Evolutionary conservation across 345 rosid genomes (phyloP), one percentile per base, ranked within the genome.

Genomic region (Corchorus olitorius): DNA sequence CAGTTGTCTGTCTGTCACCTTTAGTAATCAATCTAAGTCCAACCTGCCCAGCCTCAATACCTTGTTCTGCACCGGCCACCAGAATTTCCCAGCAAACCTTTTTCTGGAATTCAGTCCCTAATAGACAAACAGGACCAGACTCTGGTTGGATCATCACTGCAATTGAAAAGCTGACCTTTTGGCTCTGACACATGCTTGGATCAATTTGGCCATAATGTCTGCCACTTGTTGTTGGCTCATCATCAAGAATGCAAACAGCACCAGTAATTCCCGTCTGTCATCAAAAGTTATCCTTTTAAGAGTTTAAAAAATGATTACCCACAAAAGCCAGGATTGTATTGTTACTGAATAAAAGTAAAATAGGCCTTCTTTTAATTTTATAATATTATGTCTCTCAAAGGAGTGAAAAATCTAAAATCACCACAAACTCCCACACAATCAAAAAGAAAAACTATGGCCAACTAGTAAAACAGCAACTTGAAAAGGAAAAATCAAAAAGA

Each of bases 51-150:
- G 99, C 99, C 83, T 97, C 99, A 72, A 97, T 88, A 79, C 99
- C 99, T 92, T 97, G 99, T 82, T 97, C 99, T 41, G 98, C 89
- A 79, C 99, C 99, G 82, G 98, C 98, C 79, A 97, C 98, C 69
- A 97, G 86, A 87, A 97, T 89, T 89, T 97, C 99, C 99, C 93
- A 97, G 87, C 99, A 97, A 56, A 82, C 89, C 79, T 85, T 91
- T 88, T 91, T 97, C 87, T 92, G 93, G 87, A 83, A 97, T 79
- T 97, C 99, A 34, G 99, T 92, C 86, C 98, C 98, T 45, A 94
- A 81, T 61, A 97, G 97, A 85, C 98, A 97, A 72, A 97, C 98
- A 49, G 99, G 99, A 61, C 99, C 99, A 81, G 99, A 97, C 82
- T 94, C 99, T 0, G 98, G 94, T 80, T 97, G 99, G 90, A 97